Evolutionary conservation across 2,329 filamentous ascomycete genomes (phyloP), one percentile per base, ranked within the genome.

Genomic region (Apiospora phragmitis): DNA sequence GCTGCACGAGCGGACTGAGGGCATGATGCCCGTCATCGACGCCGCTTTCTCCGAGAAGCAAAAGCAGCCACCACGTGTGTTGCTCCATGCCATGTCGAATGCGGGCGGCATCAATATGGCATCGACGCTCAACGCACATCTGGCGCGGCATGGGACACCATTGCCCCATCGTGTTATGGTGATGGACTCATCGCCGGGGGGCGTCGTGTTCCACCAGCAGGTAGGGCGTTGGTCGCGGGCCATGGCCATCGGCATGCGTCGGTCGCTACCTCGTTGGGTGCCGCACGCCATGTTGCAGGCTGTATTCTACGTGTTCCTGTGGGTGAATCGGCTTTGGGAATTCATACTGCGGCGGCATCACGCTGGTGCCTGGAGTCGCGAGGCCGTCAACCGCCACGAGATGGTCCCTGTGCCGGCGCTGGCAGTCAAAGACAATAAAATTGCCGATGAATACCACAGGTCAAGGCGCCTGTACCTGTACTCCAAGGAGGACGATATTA

Each of bases 81-180:
- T 89, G 24, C 76, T 87, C 1, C 88, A 90, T 70, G 80, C 81
- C 73, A 88, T 90, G 83, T 90, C 87, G 72, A 90, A 89, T 76
- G 89, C 87, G 0, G 88, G 88, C 18, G 86, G 83, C 21, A 87
- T 88, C 70, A 87, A 85, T 80, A 82, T 83, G 67, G 86, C 85
- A 0, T 83, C 86, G 1, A 83, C 85, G 0, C 75, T 88, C 16
- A 81, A 87, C 72, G 85, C 83, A 0, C 88, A 85, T 76, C 77
- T 77, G 4, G 75, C 83, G 24, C 78, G 75, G 5, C 77, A 82
- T 75, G 79, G 77, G 24, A 72, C 78, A 41, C 72, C 80, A 26
- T 77, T 89, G 72, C 86, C 86, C 1, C 85, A 88, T 71, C 77
- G 81, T 32, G 80, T 89, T 9, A 76, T 86, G 26, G 81, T 86